Base-by-base conservation (phyloP, 257 asterid genomes). In the Orobanche coerulescens region DNA sequence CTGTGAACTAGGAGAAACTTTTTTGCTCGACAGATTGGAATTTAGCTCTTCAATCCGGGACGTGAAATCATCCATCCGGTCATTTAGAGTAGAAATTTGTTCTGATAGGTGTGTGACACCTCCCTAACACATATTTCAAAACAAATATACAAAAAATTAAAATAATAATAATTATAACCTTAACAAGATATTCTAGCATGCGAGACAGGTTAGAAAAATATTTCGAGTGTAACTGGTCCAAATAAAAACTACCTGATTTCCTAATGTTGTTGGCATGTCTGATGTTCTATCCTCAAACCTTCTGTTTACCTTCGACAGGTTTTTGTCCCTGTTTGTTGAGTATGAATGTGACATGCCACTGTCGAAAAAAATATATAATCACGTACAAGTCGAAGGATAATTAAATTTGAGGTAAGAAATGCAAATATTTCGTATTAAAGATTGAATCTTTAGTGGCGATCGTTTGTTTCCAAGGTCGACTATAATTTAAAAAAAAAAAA, bases 331-430 rank as follows among this genome's bases (percentile, higher is more conserved):
- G 36, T 76, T 81, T 51, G 86, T 82, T 59, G 97, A 72, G 73
- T 78, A 93, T 9, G 97, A 93, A 70, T 86, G 94, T 14, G 97
- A 93, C 78, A 93, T 71, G 34, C 96, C 94, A 76, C 96, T 86
- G 79, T 56, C 14, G 40, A 40, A 61, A 63, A 54, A 61, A 59
- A 55, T 26, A 67, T 49, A 66, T 22, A 25, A 58, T 39, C n/a
- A 37, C 57, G 26, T 34, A 42, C 47, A 22, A 53, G 56, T 33
- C 46, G 28, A 61, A 46, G 16, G 31, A 43, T 44, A 16, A 25
- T 36, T 0, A 59, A n/a, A 6, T n/a, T n/a, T n/a, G n/a, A n/a
- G n/a, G n/a, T 2, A 59, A 31, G 28, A 56, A 37, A 37, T 8
- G 12, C 34, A 58, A 44, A 58, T 24, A 11, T 8, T 22, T 33